A percentile compares a stretch with the other conserved stretches of the same genome.
phyloP scores from a whole-genome alignment of 2,329 filamentous ascomycete species.

The Sclerotinia sclerotiorum region DNA sequence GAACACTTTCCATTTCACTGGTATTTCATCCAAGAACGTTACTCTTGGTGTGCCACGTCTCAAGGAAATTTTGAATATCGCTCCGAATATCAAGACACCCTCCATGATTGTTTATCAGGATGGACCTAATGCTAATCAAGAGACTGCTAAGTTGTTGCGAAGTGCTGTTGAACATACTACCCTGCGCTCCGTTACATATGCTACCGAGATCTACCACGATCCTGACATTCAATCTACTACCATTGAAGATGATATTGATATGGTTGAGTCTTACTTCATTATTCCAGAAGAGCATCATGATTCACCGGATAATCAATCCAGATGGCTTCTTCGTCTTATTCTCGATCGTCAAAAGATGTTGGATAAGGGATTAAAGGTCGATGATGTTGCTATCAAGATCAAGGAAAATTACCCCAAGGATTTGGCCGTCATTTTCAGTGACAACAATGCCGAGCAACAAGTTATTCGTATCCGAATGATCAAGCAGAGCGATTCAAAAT shows the following conservation, averaged over 20 bases:
- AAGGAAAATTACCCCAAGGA: slow-evolving; percentile 85
- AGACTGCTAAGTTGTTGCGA: slow-evolving; percentile 80
- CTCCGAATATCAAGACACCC: slow-evolving; percentile 97
- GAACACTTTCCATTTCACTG: slow-evolving; percentile 99
- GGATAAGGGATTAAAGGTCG: slow-evolving; percentile 88
- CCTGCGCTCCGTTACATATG: slow-evolving; percentile 83
- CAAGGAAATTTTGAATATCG: slow-evolving; percentile 98
- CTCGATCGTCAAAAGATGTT: slow-evolving; percentile 92
- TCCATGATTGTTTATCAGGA: slow-evolving; percentile 91
- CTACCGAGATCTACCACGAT: slow-evolving; percentile 97
- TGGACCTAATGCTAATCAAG: slow-evolving; percentile 64
- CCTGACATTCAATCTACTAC: slow-evolving; percentile 83
- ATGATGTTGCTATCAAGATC: slow-evolving; percentile 86
- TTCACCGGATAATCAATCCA: slow-evolving; percentile 72
- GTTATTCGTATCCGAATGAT: slow-evolving; percentile 90
- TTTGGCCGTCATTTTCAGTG: slow-evolving; percentile 91
- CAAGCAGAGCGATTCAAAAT: slow-evolving; percentile 66
- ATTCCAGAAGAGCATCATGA: slow-evolving; percentile 75
- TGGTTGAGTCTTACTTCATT: slow-evolving; percentile 96
- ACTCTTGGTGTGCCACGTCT: slow-evolving; percentile 98
- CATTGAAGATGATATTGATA: slow-evolving; percentile 84
- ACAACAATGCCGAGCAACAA: slow-evolving; percentile 95
- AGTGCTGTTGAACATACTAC: slow-evolving; percentile 93
- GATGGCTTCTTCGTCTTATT: slow-evolving; percentile 92
- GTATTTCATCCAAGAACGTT: slow-evolving; percentile 99